These are phyloP conservation scores for Takashimella tepidaria DNA, from an alignment of 1,284 basidiomycete species.

Conservation along the genomic window DNA sequence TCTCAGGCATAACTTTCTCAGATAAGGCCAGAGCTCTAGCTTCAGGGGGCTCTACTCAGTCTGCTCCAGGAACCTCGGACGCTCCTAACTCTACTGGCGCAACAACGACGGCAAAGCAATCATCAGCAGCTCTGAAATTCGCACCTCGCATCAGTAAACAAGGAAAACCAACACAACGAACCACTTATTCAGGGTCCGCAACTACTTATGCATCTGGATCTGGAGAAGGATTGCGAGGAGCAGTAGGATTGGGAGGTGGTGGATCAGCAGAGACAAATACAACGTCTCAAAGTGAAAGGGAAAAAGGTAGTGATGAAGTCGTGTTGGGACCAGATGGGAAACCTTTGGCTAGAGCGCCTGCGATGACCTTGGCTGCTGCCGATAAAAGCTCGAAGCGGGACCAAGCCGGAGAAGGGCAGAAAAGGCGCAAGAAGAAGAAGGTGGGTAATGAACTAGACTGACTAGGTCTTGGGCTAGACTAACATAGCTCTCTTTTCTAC, in stretches of 20 bases:
- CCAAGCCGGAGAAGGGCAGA: conserved; percentile 20
- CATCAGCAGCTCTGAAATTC: conserved; percentile 41
- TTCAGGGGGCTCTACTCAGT: conserved; percentile 7
- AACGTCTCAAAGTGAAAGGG: neutral
- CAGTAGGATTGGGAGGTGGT: neutral
- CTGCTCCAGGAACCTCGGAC: neutral
- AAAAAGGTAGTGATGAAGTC: conserved; percentile 15
- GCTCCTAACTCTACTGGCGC: neutral
- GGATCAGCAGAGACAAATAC: neutral
- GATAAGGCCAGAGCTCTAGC: conserved; percentile 17
- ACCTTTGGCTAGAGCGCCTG: conserved; percentile 38
- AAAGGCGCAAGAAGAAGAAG: conserved; percentile 41
- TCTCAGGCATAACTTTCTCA: conserved; percentile 43
- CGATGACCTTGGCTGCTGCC: conserved; percentile 36
- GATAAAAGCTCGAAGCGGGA: conserved; percentile 18
- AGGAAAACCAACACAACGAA: conserved; percentile 16
- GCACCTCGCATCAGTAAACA: conserved; percentile 38
- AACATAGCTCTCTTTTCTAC: neutral
- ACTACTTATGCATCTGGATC: conserved; percentile 6
- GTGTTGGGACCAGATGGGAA: conserved; percentile 31
- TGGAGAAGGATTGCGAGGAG: neutral
- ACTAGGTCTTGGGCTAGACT: neutral
- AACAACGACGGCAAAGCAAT: conserved; percentile 7
- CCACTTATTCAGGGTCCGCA: neutral
- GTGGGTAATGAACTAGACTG: conserved; percentile 11